Percentiles rank a stretch among this genome's conserved stretches.
Evolutionary conservation across 768 basidiomycete genomes (phyloP).

Genomic region (Artomyces pyxidatus): DNA sequence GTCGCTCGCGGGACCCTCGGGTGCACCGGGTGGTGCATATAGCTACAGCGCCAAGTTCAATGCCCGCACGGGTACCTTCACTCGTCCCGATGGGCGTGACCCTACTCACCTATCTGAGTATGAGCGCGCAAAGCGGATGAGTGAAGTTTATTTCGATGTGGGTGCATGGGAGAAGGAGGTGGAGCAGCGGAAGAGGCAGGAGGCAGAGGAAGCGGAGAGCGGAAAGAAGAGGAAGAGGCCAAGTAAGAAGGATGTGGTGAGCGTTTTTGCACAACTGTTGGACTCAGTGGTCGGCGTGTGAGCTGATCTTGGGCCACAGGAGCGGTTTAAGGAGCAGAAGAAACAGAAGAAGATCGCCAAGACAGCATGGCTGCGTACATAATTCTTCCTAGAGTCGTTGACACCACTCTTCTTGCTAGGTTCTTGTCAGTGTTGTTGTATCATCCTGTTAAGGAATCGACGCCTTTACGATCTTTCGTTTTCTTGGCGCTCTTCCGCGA

Average conservation of each 20-base stretch:
- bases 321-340: slow-evolving; percentile 81
- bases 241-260: slow-evolving; percentile 77
- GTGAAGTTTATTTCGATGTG: slow-evolving; percentile 82
- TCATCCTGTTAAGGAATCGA: no score
- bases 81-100: slow-evolving; percentile 57
- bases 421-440: no score
- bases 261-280: slow-evolving; percentile 21
- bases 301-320: slow-evolving; percentile 34
- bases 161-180: slow-evolving; percentile 71
- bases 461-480: no score
- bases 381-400: no score
- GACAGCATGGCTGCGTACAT: slow-evolving; percentile 81
- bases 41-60: slow-evolving; percentile 67
- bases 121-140: slow-evolving; percentile 79
- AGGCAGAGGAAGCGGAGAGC: slow-evolving; percentile 40
- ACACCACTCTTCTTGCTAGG: no score
- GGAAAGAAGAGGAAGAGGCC: slow-evolving; percentile 72
- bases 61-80: slow-evolving; percentile 71
- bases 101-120: slow-evolving; percentile 74
- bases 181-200: slow-evolving; percentile 34
- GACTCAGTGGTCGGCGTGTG: slow-evolving; percentile 2
- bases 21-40: slow-evolving; percentile 30
- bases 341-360: slow-evolving; percentile 76
- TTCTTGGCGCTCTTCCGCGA: no score
- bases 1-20: slow-evolving; percentile 35